These are phyloP conservation scores for Globisporangium apiculatum DNA, from an alignment of 352 stramenopile species.

Conservation along the genomic window DNA sequence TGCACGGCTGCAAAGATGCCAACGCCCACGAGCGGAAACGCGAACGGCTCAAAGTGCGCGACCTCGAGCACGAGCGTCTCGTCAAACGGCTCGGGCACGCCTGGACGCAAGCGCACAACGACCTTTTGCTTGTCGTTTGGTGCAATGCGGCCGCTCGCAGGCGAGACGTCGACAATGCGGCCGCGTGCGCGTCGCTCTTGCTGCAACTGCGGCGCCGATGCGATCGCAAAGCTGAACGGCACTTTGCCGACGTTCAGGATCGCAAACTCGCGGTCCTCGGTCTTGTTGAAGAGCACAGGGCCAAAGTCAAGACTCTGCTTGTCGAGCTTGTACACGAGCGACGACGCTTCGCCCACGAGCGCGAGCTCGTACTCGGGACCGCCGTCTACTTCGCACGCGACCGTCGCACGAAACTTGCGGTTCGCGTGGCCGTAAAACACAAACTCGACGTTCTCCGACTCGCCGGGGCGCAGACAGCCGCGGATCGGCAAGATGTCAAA, in stretches of 20 bases:
- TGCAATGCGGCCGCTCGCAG: conserved; percentile 75
- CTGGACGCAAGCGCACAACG: conserved; percentile 80
- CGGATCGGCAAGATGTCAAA: conserved; percentile 95
- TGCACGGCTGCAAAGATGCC: conserved; percentile 89
- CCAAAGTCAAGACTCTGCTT: conserved; percentile 91
- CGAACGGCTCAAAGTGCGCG: conserved; percentile 92
- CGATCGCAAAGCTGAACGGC: conserved; percentile 79
- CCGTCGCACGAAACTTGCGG: conserved; percentile 82
- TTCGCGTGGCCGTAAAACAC: conserved; percentile 92
- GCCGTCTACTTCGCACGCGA: conserved; percentile 91
- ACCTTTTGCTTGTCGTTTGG: conserved; percentile 88
- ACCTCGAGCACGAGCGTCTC: conserved; percentile 90
- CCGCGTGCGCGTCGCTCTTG: conserved; percentile 14
- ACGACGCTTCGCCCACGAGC: conserved; percentile 87
- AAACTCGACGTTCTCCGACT: conserved; percentile 91
- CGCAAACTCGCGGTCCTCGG: conserved; percentile 87
- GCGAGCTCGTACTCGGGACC: conserved; percentile 91
- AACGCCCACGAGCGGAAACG: conserved; percentile 82
- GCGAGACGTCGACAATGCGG: conserved; percentile 67
- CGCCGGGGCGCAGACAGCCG: conserved; percentile 72
- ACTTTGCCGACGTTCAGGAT: conserved; percentile 93
- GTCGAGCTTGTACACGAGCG: conserved; percentile 89
- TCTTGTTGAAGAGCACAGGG: conserved; percentile 89
- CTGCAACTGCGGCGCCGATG: conserved; percentile 19
- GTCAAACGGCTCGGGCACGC: conserved; percentile 81